Conservation (phyloP, 495 filamentous ascomycete genomes). For the Talaromyces stipitatus region DNA sequence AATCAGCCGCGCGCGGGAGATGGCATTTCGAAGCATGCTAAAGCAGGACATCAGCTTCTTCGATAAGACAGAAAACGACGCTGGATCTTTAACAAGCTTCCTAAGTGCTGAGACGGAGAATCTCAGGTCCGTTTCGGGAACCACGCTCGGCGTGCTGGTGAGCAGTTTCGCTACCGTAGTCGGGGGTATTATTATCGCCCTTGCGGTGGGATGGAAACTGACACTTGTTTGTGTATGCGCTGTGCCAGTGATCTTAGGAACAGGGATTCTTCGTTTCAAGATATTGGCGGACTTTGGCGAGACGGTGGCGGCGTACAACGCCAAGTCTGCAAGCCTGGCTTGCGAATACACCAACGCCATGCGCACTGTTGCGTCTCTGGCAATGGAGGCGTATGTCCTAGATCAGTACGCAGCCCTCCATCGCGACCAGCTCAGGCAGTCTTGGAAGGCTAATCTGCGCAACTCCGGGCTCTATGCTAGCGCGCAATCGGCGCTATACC, state of each 20-base stretch:
- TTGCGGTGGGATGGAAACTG: slow-evolving; percentile 51
- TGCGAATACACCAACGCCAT: neutral
- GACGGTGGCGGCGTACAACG: too few relatives aligned
- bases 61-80: slow-evolving; percentile 12
- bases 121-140: slow-evolving; percentile 40
- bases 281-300: too few relatives aligned
- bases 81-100: slow-evolving; percentile 8
- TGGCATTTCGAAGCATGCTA: slow-evolving; percentile 10
- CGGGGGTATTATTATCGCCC: slow-evolving; percentile 34
- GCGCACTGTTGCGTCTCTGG: neutral
- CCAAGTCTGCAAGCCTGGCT: neutral
- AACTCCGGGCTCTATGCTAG: neutral
- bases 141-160: slow-evolving; percentile 21
- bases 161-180: slow-evolving; percentile 17
- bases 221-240: slow-evolving; percentile 45
- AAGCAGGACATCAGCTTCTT: slow-evolving; percentile 14
- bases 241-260: slow-evolving; percentile 43
- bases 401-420: too few relatives aligned
- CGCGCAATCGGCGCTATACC: neutral
- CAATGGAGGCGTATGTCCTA: too few relatives aligned
- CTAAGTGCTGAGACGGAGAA: slow-evolving; percentile 43
- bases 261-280: slow-evolving; percentile 42
- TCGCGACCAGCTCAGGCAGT: too few relatives aligned
- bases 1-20: slow-evolving; percentile 12
- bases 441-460: too few relatives aligned